These are phyloP conservation scores for Biscogniauxia marginata DNA, from an alignment of 2,329 filamentous ascomycete species.

Conservation along the genomic window DNA sequence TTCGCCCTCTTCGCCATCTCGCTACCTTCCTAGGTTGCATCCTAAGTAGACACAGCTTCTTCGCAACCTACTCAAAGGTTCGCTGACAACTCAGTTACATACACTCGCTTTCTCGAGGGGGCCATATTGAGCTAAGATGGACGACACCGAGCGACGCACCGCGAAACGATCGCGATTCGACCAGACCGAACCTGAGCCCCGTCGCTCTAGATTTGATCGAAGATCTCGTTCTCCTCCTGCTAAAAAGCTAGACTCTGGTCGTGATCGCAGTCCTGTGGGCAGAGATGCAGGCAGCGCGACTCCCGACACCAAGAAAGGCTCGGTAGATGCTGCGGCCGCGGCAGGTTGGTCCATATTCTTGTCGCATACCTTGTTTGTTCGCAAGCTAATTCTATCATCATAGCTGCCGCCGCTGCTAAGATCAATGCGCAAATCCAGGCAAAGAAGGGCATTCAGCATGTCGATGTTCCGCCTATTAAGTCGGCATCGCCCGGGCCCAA, in stretches of 20 bases:
- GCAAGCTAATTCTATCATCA: slow-evolving; percentile 28
- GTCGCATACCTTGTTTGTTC: neutral
- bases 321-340: slow-evolving; percentile 70
- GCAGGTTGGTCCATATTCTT: slow-evolving; percentile 57
- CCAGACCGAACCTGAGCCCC: slow-evolving; percentile 80
- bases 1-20: neutral
- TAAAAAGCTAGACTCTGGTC: slow-evolving; percentile 64
- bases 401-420: slow-evolving; percentile 83
- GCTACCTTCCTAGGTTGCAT: neutral
- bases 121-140: slow-evolving; percentile 51
- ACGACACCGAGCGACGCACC: slow-evolving; percentile 70
- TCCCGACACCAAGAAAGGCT: slow-evolving; percentile 45
- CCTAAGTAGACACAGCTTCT: neutral
- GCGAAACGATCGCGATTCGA: slow-evolving; percentile 92
- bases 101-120: neutral
- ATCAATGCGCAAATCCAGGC: slow-evolving; percentile 83
- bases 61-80: neutral
- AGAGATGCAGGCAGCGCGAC: slow-evolving; percentile 40
- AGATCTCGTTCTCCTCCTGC: slow-evolving; percentile 80
- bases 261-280: slow-evolving; percentile 77
- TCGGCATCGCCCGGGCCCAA: slow-evolving; percentile 49
- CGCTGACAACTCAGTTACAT: neutral
- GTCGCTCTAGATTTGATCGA: slow-evolving; percentile 81
- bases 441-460: slow-evolving; percentile 86
- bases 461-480: slow-evolving; percentile 81